phyloP scores from a whole-genome alignment of 306 rosid species.

The Vicia villosa region DNA sequence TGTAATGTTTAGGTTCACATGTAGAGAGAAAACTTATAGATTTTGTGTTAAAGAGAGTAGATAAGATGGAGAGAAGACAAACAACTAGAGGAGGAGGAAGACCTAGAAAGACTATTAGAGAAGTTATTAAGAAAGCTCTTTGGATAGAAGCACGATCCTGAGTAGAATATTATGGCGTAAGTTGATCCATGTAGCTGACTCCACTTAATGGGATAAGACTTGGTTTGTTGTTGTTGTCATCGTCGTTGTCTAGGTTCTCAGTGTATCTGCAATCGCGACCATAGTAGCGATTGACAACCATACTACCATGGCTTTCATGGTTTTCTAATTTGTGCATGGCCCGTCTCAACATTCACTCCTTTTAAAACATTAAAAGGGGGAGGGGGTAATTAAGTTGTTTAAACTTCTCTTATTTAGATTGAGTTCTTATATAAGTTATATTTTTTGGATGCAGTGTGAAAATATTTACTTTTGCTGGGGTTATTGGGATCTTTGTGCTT shows the following conservation, averaged over 20 bases:
- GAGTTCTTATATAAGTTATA: constrained; percentile 5
- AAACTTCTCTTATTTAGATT: constrained; percentile 21
- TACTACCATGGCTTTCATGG: background rate
- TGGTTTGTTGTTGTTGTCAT: no score
- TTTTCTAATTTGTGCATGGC: background rate
- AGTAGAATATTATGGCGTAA: no score
- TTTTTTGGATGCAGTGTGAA: constrained; percentile 63
- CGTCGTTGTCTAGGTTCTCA: background rate
- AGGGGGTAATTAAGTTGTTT: constrained; percentile 6
- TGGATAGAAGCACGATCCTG: no score
- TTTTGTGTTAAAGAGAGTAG: no score
- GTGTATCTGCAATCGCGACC: background rate
- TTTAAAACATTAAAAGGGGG: background rate
- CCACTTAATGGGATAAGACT: no score
- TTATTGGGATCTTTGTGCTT: constrained; percentile 75
- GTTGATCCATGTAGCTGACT: no score
- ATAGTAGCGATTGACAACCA: background rate
- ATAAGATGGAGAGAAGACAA: no score
- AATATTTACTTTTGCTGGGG: constrained; percentile 77
- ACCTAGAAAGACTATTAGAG: no score
- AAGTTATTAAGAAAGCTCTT: no score
- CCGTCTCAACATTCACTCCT: background rate
- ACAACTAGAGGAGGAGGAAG: no score
- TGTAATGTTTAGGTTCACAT: background rate
- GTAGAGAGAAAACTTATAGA: no score